Conservation (phyloP, 768 basidiomycete species). For the Boletellus sp. region DNA sequence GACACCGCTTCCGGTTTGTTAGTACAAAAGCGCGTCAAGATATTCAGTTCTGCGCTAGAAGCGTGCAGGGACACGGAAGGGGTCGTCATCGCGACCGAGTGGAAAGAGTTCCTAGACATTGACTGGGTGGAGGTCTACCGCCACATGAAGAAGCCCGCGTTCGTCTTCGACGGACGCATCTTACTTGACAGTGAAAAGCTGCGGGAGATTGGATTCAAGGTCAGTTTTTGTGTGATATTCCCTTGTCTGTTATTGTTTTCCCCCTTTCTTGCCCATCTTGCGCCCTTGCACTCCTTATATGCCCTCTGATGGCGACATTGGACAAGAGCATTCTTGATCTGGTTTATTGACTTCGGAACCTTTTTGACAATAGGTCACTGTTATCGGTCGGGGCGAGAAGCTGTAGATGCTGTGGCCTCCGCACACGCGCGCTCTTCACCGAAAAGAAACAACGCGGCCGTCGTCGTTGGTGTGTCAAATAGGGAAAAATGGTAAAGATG, state of each 20-base stretch:
- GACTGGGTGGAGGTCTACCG: constrained; percentile 86
- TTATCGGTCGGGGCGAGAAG: constrained; percentile 55
- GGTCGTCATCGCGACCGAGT: constrained; percentile 94
- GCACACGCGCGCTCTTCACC: not conserved
- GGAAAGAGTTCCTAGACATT: constrained; percentile 93
- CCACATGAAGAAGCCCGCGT: constrained; percentile 96
- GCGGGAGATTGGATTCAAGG: constrained; percentile 86
- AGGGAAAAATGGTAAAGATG: not conserved
- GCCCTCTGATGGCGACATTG: constrained; percentile 8
- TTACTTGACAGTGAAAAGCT: constrained; percentile 80
- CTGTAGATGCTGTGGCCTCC: constrained; percentile 21
- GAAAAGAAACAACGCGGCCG: not conserved
- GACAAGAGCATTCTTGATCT: constrained; percentile 4
- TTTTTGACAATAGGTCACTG: constrained; percentile 41
- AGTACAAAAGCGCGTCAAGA: constrained; percentile 89
- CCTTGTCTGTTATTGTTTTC: too few species aligned
- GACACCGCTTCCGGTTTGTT: not conserved
- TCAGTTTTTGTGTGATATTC: constrained; percentile 20
- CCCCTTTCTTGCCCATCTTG: too few species aligned
- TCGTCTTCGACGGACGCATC: constrained; percentile 91
- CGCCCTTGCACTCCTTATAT: not conserved
- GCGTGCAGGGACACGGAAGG: constrained; percentile 90
- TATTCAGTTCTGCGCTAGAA: constrained; percentile 73
- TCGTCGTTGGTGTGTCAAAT: not conserved
- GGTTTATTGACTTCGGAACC: not conserved